Percentiles rank a stretch among this genome's conserved stretches.
phyloP scores from a whole-genome alignment of 495 filamentous ascomycete species.

The Aeminium ludgeri region DNA sequence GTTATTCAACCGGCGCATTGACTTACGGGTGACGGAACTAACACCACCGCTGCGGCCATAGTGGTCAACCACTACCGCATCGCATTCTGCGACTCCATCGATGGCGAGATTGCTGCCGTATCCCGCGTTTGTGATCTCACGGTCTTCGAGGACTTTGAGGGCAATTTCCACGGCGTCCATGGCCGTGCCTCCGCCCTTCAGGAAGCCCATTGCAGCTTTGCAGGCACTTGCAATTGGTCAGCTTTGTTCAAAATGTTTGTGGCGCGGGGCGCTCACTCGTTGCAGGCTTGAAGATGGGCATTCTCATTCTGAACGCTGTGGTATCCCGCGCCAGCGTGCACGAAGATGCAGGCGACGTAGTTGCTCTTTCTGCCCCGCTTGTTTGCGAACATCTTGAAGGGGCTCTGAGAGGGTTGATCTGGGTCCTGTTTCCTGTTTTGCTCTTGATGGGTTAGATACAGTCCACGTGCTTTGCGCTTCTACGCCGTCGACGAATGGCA shows the following conservation, averaged over 20 bases:
- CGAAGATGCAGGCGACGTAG: conserved; percentile 56
- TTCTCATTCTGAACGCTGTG: conserved; percentile 72
- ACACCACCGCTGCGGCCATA: conserved; percentile 79
- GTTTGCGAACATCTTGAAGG: conserved; percentile 19
- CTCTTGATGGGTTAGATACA: too few relatives aligned
- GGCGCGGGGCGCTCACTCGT: conserved; percentile 44
- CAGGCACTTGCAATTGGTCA: conserved; percentile 44
- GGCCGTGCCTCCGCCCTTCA: conserved; percentile 60
- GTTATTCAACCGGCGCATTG: not conserved
- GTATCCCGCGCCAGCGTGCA: conserved; percentile 93
- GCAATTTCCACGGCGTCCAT: conserved; percentile 88
- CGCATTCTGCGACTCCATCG: conserved; percentile 81
- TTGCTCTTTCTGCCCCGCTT: conserved; percentile 19
- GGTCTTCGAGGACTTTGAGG: conserved; percentile 71
- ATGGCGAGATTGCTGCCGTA: conserved; percentile 90
- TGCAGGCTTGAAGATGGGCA: conserved; percentile 68
- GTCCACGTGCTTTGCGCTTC: too few relatives aligned
- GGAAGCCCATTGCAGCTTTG: conserved; percentile 56
- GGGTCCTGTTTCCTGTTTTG: too few relatives aligned
- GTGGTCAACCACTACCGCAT: conserved; percentile 85
- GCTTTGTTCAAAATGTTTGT: not conserved
- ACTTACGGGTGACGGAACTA: conserved; percentile 75
- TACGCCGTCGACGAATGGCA: too few relatives aligned
- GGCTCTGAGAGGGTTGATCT: not conserved
- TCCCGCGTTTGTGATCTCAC: conserved; percentile 89